Conservation (phyloP, 2,329 filamentous ascomycete genomes). For the Fusarium humuli region DNA sequence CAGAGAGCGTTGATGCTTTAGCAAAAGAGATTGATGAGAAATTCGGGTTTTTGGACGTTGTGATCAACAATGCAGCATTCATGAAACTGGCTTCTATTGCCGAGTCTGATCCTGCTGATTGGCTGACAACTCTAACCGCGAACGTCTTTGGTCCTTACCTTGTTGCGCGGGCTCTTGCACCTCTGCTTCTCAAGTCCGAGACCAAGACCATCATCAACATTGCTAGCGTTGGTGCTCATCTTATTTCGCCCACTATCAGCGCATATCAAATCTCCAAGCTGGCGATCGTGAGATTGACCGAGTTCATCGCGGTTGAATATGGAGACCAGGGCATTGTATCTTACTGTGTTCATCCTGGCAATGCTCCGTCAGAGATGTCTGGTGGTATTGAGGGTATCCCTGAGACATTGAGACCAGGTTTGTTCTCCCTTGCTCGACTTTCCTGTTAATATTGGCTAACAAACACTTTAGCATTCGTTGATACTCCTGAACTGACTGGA, state of each 20-base stretch:
- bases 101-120: slow-evolving; percentile 14
- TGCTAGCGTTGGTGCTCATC: slow-evolving; percentile 21
- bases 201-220: slow-evolving; percentile 15
- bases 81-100: slow-evolving; percentile 13
- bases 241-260: slow-evolving; percentile 20
- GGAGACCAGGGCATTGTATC: neutral
- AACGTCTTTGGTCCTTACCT: slow-evolving; percentile 21
- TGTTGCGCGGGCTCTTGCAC: neutral
- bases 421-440: rapidly evolving
- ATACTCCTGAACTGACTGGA: slow-evolving; percentile 25
- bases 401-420: neutral
- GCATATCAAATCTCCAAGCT: slow-evolving; percentile 35
- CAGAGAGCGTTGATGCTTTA: slow-evolving; percentile 10
- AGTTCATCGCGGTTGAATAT: slow-evolving; percentile 29
- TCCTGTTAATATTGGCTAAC: neutral
- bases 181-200: slow-evolving; percentile 3
- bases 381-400: slow-evolving; percentile 15
- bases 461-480: slow-evolving; percentile 7
- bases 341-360: slow-evolving; percentile 27
- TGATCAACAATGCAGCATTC: slow-evolving; percentile 24
- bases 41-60: slow-evolving; percentile 6
- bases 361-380: slow-evolving; percentile 21
- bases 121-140: slow-evolving; percentile 4
- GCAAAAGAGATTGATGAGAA: neutral
- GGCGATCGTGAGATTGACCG: slow-evolving; percentile 26